Conservation (phyloP, 306 rosid species). For the Lathyrus sativus region DNA sequence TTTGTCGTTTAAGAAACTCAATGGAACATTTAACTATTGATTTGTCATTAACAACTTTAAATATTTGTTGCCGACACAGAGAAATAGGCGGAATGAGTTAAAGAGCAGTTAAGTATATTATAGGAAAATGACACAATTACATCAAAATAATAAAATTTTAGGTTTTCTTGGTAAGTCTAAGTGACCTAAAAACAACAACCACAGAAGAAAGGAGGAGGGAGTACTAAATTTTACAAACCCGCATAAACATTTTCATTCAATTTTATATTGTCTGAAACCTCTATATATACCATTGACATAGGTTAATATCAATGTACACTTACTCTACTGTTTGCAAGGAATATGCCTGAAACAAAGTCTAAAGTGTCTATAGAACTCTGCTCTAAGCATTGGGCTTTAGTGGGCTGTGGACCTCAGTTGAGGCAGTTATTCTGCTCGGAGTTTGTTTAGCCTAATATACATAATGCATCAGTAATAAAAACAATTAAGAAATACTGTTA, state of each 20-base stretch:
- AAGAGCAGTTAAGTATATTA: not conserved
- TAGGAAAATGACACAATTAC: not conserved
- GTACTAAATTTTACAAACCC: slow-evolving; percentile 4
- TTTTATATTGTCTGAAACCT: not conserved
- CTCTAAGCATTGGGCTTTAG: no score
- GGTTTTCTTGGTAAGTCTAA: not conserved
- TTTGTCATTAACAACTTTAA: not conserved
- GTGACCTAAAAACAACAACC: not conserved
- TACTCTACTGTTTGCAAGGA: not conserved
- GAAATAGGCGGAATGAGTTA: not conserved
- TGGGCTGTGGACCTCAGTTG: no score
- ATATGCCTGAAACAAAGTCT: not conserved
- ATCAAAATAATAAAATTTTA: not conserved
- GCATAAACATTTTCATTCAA: slow-evolving; percentile 1
- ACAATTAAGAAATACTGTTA: not conserved
- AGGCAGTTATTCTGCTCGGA: no score
- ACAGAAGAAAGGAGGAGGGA: not conserved
- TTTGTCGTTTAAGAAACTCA: not conserved
- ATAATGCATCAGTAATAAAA: no score
- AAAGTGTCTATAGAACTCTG: not conserved
- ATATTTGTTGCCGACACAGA: not conserved
- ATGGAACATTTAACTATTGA: not conserved
- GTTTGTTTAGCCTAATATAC: not conserved
- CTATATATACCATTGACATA: slow-evolving; percentile 1
- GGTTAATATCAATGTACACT: slow-evolving; percentile 2